These are phyloP conservation scores for Thermomyces lanuginosus DNA, from an alignment of 2,329 filamentous ascomycete genomes.

Conservation along the genomic window DNA sequence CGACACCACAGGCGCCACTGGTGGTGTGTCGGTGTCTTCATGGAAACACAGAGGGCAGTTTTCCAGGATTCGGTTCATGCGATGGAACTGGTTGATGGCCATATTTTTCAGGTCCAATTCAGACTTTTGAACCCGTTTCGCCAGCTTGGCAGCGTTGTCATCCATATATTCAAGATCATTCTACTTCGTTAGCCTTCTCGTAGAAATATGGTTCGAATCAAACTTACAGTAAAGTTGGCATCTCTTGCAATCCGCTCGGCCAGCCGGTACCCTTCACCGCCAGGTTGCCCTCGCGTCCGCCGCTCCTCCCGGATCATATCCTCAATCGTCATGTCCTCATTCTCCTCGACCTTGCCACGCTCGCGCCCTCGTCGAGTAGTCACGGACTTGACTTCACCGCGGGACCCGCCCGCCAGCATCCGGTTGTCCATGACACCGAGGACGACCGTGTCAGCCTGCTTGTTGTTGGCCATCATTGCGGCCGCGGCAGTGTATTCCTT, in stretches of 20 bases:
- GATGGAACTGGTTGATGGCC: conserved; percentile 77
- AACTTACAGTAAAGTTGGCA: conserved; percentile 55
- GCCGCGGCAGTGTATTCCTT: conserved; percentile 66
- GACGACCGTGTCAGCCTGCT: conserved; percentile 55
- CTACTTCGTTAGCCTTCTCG: conserved; percentile 14
- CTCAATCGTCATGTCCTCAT: conserved; percentile 88
- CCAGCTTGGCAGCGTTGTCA: conserved; percentile 83
- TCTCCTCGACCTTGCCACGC: conserved; percentile 70
- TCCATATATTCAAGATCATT: conserved; percentile 94
- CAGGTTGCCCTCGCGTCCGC: conserved; percentile 58
- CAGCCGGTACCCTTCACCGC: conserved; percentile 64
- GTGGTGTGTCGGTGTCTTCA: conserved; percentile 63
- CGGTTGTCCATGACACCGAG: conserved; percentile 79
- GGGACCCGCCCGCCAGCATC: conserved; percentile 55
- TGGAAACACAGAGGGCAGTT: conserved; percentile 82
- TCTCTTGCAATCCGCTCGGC: conserved; percentile 93
- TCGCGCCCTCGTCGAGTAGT: conserved; percentile 69
- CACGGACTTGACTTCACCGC: conserved; percentile 59
- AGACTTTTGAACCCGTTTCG: conserved; percentile 71
- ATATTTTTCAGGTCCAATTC: conserved; percentile 75
- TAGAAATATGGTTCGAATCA: conserved; percentile 2
- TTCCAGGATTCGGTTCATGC: conserved; percentile 72
- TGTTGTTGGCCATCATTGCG: conserved; percentile 41
- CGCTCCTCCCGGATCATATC: conserved; percentile 95
- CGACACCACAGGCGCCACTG: conserved; percentile 69